Percentiles rank a stretch among this genome's conserved stretches.
Conservation (phyloP, 2,329 filamentous ascomycete species). For the Thielaviopsis ethacetica region DNA sequence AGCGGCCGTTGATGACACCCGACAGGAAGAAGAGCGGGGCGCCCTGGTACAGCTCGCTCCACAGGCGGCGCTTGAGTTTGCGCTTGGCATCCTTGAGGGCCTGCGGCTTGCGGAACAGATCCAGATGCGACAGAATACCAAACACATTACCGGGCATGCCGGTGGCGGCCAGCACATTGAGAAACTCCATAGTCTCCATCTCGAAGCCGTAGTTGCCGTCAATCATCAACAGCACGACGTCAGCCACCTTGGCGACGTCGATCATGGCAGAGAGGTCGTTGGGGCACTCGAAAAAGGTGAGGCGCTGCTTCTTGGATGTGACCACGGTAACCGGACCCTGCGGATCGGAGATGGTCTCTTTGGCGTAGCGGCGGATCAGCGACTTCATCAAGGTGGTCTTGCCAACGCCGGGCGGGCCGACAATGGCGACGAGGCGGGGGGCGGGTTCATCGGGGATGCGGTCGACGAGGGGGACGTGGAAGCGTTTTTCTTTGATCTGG, state of each 20-base stretch:
- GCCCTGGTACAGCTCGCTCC: conserved; percentile 93
- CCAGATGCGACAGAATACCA: conserved; percentile 87
- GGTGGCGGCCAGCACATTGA: conserved; percentile 82
- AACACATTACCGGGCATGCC: conserved; percentile 99
- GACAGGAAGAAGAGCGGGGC: conserved; percentile 95
- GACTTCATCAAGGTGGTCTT: conserved; percentile 96
- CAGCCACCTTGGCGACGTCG: conserved; percentile 89
- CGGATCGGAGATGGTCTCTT: conserved; percentile 81
- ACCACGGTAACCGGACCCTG: conserved; percentile 90
- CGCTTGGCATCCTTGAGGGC: conserved; percentile 90
- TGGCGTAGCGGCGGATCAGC: conserved; percentile 82
- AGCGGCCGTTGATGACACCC: conserved; percentile 89
- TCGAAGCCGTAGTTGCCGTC: conserved; percentile 98
- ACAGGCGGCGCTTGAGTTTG: conserved; percentile 83
- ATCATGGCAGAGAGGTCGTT: conserved; percentile 94
- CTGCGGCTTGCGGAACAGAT: conserved; percentile 88
- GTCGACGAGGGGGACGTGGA: conserved; percentile 94
- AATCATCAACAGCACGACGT: conserved; percentile 95
- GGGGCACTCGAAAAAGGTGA: conserved; percentile 96
- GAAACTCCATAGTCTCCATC: conserved; percentile 99
- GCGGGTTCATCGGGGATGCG: conserved; percentile 89
- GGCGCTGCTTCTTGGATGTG: conserved; percentile 83
- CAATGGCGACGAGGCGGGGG: conserved; percentile 80
- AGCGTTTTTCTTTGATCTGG: conserved; percentile 81
- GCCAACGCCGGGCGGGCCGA: conserved; percentile 85